Evolutionary conservation across 2,329 filamentous ascomycete species (phyloP).

Genomic region (Diaporthe aspalathi): DNA sequence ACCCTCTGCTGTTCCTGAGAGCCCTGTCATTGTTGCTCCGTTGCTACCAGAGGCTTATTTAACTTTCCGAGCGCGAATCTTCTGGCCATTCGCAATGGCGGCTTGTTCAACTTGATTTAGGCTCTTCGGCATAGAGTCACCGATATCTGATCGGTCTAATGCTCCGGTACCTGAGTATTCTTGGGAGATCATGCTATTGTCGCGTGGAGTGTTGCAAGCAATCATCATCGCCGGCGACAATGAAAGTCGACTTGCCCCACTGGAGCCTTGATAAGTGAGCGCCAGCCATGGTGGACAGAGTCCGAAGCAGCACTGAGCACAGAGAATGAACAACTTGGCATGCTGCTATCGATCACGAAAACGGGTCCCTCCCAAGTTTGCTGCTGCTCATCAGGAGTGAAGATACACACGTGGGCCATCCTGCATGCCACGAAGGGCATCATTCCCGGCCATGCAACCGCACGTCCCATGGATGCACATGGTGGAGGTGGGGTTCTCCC

Average conservation of each 20-base stretch:
- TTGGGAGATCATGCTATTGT: background rate
- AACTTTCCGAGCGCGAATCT: background rate
- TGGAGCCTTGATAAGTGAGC: background rate
- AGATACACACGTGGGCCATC: background rate
- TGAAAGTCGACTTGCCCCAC: accelerated
- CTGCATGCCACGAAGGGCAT: constrained; percentile 15
- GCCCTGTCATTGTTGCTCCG: background rate
- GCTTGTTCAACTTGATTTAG: background rate
- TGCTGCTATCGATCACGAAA: accelerated
- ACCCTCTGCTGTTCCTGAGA: background rate
- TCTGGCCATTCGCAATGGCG: background rate
- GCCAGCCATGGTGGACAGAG: background rate
- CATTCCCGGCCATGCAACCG: constrained; percentile 24
- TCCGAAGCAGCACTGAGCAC: background rate
- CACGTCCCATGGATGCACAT: constrained; percentile 19
- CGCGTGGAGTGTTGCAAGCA: background rate
- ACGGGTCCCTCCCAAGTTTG: background rate
- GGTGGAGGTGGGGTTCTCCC: background rate
- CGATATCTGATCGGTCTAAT: constrained; percentile 1
- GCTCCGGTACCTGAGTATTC: background rate
- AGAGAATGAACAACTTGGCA: no score
- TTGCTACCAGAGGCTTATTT: background rate
- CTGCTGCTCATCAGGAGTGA: background rate
- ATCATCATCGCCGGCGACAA: background rate
- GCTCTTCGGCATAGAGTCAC: background rate